Percentiles rank a stretch among this genome's conserved stretches.
phyloP scores from a whole-genome alignment of 108 stramenopile genomes.

The Schizochytrium sp. region DNA sequence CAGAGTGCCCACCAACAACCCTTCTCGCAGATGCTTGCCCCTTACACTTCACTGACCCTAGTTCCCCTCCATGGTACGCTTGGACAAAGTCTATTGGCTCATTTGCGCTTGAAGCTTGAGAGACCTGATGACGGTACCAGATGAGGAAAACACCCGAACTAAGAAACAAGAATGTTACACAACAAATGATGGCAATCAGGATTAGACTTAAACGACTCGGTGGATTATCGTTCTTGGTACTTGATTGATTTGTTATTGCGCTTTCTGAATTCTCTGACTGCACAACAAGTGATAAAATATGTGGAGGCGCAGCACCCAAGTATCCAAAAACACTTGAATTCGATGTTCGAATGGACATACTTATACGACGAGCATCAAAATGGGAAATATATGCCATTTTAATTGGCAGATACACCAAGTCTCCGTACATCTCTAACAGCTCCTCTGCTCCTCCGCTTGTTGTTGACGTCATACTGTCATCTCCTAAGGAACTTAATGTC shows the following conservation, averaged over 20 bases:
- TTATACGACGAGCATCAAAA: neutral
- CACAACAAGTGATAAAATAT: neutral
- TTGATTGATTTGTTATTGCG: neutral
- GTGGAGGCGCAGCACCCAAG: slow-evolving; percentile 52
- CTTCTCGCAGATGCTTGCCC: no score
- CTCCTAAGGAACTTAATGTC: neutral
- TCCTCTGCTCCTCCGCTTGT: neutral
- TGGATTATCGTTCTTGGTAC: neutral
- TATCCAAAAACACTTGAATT: neutral
- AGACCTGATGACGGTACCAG: no score
- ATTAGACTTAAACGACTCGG: neutral
- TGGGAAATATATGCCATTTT: neutral
- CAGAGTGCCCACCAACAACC: no score
- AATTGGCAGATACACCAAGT: neutral
- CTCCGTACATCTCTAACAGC: slow-evolving; percentile 4
- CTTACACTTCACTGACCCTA: neutral
- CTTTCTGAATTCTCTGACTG: neutral
- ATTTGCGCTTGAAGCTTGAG: no score
- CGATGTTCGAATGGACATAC: neutral
- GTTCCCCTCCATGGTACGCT: neutral
- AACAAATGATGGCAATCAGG: neutral
- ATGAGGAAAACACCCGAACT: no score
- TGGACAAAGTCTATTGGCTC: neutral
- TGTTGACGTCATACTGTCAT: neutral
- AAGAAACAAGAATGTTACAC: no score